These are phyloP conservation scores for Apostasia ramifera DNA, from an alignment of 106 monocot genomes.

Conservation along the genomic window DNA sequence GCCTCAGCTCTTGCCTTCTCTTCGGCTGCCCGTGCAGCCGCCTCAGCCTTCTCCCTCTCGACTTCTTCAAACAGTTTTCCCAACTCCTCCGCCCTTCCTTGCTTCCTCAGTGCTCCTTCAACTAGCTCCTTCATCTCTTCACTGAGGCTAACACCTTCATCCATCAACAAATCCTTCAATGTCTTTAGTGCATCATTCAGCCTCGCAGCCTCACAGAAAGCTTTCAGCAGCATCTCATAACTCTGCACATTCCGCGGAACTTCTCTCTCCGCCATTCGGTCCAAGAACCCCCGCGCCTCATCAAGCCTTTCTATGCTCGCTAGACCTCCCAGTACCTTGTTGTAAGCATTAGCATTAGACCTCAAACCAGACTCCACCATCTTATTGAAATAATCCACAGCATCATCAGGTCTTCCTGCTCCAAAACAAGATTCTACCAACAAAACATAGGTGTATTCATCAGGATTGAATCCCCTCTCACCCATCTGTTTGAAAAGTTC, in stretches of 20 bases:
- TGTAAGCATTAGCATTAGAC: constrained; percentile 70
- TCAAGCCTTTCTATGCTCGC: constrained; percentile 43
- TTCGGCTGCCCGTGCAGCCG: constrained; percentile 64
- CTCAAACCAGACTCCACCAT: constrained; percentile 68
- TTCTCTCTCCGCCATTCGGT: constrained; percentile 74
- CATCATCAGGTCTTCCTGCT: constrained; percentile 60
- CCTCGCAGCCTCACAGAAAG: constrained; percentile 33
- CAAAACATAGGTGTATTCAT: constrained; percentile 83
- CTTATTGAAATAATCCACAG: constrained; percentile 57
- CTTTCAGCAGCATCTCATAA: constrained; percentile 59
- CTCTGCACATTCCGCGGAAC: constrained; percentile 60
- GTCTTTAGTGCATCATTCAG: constrained; percentile 63
- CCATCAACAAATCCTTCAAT: constrained; percentile 56
- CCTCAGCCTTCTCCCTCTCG: constrained; percentile 82
- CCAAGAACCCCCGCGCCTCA: constrained; percentile 65
- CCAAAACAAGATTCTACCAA: constrained; percentile 65
- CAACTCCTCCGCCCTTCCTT: constrained; percentile 69
- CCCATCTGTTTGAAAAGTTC: constrained; percentile 71
- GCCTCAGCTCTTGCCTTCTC: constrained; percentile 86
- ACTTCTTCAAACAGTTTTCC: constrained; percentile 59
- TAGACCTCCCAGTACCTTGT: constrained; percentile 70
- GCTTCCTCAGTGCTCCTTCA: constrained; percentile 42
- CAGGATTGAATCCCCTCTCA: constrained; percentile 47
- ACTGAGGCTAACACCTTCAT: constrained; percentile 54
- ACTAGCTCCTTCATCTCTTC: constrained; percentile 73